phyloP scores from a whole-genome alignment of 1,284 basidiomycete genomes.

The Trichosporon sp. region DNA sequence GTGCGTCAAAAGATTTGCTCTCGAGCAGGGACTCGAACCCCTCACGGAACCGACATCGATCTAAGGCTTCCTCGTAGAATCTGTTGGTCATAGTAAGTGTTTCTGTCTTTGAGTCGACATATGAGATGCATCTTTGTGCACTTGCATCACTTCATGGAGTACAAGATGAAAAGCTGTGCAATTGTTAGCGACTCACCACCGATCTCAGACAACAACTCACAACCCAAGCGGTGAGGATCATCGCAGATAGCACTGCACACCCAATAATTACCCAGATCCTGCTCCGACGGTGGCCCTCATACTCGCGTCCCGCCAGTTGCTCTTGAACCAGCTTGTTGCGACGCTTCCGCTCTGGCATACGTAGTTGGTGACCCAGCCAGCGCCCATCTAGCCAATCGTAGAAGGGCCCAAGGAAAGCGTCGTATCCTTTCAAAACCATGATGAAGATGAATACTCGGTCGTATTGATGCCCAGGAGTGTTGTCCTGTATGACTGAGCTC shows the following conservation, averaged over 20 bases:
- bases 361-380: constrained; percentile 42
- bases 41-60: too few species aligned
- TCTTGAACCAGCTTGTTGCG: constrained; percentile 6
- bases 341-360: constrained; percentile 27
- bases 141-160: too few species aligned
- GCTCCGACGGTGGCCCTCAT: not conserved
- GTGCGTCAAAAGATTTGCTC: too few species aligned
- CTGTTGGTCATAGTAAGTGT: too few species aligned
- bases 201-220: too few species aligned
- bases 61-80: too few species aligned
- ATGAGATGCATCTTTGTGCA: too few species aligned
- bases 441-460: constrained; percentile 46
- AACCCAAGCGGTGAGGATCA: constrained; percentile 8
- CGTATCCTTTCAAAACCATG: constrained; percentile 48
- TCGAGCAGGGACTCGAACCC: too few species aligned
- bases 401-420: constrained; percentile 41
- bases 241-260: not conserved
- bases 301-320: not conserved
- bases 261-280: not conserved
- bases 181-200: too few species aligned
- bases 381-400: constrained; percentile 40
- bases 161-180: too few species aligned
- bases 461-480: constrained; percentile 35
- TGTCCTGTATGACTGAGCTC: constrained; percentile 48
- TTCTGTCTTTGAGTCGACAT: too few species aligned